Evolutionary conservation across 2,329 filamentous ascomycete genomes (phyloP), one percentile per base, ranked within the genome.

Genomic region (Phyllosticta paracitricarpa): DNA sequence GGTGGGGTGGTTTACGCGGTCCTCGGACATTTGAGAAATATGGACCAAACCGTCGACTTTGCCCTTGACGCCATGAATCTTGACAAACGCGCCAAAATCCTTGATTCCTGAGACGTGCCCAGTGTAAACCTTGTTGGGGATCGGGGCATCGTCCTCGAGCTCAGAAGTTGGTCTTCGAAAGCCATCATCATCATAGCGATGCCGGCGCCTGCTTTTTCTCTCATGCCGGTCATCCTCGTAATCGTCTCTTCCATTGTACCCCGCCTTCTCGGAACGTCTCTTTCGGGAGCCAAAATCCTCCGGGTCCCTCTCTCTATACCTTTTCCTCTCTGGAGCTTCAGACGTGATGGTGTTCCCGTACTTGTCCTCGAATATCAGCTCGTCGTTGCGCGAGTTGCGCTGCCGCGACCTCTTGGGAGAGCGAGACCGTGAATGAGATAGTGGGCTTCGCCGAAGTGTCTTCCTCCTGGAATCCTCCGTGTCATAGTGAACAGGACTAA

Each of bases 1-100:
- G 0, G 90, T 91, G 0, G 94, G 94, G 71, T 97, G 90, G 65
- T 93, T 94, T 52, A 99, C 89, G 55, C 94, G 86, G 3, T 91
- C 89, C 63, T 92, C 87, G 57, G 87, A 84, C 73, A 99, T 88
- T 24, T 90, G 89, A 25, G 93, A 97, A 28, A 99, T 86, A 71
- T 99, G 94, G 0, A 99, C 93, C 65, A 99, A 79, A 0, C 94
- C 94, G 70, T 97, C 92, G 1, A 95, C 88, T 73, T 91, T 95
- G 55, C 92, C 93, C 68, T 82, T 86, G 1, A 99, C 88, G 19
- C 91, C 89, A 66, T 87, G 83, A n/a, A 99, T 73, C 67, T 95
- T 96, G 62, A 97, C 91, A 73, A 99, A 99, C 0, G 87, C 91
- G 10, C 94, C 94, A 75, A 97, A 99, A 64, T 97, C 91, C 69